These are phyloP conservation scores for Colletotrichum camelliae DNA, from an alignment of 2,329 filamentous ascomycete genomes.

Conservation along the genomic window DNA sequence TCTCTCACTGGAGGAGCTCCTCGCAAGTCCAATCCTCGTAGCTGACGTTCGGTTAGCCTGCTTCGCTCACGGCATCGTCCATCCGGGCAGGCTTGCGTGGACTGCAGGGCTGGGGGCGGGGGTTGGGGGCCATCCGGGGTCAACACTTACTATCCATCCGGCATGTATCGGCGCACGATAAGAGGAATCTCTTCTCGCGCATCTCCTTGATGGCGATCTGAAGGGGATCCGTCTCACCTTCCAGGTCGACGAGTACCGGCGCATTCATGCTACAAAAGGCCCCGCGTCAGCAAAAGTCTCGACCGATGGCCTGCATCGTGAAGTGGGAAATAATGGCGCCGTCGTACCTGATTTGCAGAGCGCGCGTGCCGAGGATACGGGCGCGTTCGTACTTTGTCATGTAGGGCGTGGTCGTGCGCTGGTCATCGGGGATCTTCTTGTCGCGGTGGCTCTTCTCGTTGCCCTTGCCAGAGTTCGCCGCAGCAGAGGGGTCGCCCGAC, in stretches of 20 bases:
- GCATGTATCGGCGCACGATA: constrained; percentile 92
- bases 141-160: constrained; percentile 87
- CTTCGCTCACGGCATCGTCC: constrained; percentile 23
- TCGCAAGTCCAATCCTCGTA: constrained; percentile 99
- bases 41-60: constrained; percentile 47
- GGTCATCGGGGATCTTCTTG: constrained; percentile 89
- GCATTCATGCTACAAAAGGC: constrained; percentile 83
- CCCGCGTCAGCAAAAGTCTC: constrained; percentile 20
- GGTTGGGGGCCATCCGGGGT: background rate
- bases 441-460: constrained; percentile 67
- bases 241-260: constrained; percentile 92
- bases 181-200: constrained; percentile 96
- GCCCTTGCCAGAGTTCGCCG: constrained; percentile 58
- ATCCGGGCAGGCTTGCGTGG: background rate
- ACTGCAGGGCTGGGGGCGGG: background rate
- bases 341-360: constrained; percentile 91
- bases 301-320: background rate
- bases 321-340: background rate
- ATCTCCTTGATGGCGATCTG: constrained; percentile 98
- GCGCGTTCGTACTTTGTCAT: constrained; percentile 99
- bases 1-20: constrained; percentile 73
- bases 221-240: constrained; percentile 96
- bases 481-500: constrained; percentile 66
- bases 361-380: constrained; percentile 89
- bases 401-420: constrained; percentile 93